phyloP scores from a whole-genome alignment of 2,329 filamentous ascomycete genomes.

The Fusarium devonianum region DNA sequence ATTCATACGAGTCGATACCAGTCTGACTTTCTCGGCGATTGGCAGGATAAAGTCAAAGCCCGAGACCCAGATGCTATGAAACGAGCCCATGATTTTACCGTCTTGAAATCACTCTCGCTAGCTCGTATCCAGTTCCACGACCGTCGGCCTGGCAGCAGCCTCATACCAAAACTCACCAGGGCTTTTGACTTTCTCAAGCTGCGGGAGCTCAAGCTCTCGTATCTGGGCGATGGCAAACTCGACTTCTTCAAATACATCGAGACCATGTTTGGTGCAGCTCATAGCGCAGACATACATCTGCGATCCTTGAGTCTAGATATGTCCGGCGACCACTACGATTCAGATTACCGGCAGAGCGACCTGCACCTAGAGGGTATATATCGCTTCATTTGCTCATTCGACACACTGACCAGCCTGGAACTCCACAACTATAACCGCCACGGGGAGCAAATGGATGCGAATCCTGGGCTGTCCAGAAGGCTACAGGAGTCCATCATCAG shows the following conservation, averaged over 20 bases:
- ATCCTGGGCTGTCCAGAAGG: background rate
- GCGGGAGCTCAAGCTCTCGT: background rate
- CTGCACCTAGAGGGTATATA: background rate
- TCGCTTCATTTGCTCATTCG: constrained; percentile 10
- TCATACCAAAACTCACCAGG: background rate
- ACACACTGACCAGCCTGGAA: background rate
- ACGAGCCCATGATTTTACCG: background rate
- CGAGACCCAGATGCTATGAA: background rate
- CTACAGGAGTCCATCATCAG: background rate
- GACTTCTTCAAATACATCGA: constrained; percentile 4
- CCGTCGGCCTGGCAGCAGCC: too few species aligned
- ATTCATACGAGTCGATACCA: background rate
- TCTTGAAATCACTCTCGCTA: constrained; percentile 1
- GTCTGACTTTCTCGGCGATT: background rate
- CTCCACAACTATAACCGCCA: background rate
- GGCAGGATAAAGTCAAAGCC: background rate
- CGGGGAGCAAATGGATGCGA: fast-evolving
- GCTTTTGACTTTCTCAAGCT: constrained; percentile 12
- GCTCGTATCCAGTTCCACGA: fast-evolving
- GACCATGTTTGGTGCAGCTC: background rate
- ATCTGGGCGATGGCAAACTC: fast-evolving
- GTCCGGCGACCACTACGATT: fast-evolving
- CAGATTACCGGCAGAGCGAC: background rate
- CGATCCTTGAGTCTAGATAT: background rate
- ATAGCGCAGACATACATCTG: background rate